Evolutionary conservation across 192 early-diverging fungal species (phyloP), one percentile per base, ranked within the genome.

Genomic region (Backusella parvicylindrica): DNA sequence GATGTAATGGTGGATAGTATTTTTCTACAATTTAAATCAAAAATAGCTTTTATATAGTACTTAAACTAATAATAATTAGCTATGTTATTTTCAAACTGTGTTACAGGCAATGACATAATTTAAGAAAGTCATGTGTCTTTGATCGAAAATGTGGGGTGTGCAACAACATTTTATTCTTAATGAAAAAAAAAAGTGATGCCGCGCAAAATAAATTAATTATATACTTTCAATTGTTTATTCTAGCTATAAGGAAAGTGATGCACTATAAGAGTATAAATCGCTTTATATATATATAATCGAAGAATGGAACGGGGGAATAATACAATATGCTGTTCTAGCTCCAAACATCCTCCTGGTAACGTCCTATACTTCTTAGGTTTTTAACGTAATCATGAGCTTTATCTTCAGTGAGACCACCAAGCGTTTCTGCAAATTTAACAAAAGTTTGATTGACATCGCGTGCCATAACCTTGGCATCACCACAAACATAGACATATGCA

Each of bases 261-360:
- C n/a, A 38, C 6, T 38, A 11, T 3, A 6, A 38, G 12, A 12
- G 12, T 60, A 60, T 26, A 60, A 1, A 60, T 28, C 11, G 26
- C 26, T 13, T 13, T 60, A 60, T 28, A 60, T 43, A 38, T 38
- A 15, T 60, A 60, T 60, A 60, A 9, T 13, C 28, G 23, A 60
- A 28, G 26, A 60, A 28, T 56, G 23, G 23, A 26, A 21, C 4
- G 21, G 53, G 26, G n/a, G 53, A 56, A 60, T 12, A 60, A 13
- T 23, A 28, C 4, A 60, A 13, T 2, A 23, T 12, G 50, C 2
- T 23, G 53, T 15, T 37, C 53, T 53, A 75, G 23, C 65, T 68
- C 97, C 97, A 98, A 16, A 98, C 95, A 86, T 98, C 98, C 79
- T 98, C 98, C 75, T 93, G 93, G 78, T 97, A 99, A 35, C 94